These are phyloP conservation scores for Scolecobasidium constrictum DNA, from an alignment of 2,329 filamentous ascomycete species.

Conservation along the genomic window DNA sequence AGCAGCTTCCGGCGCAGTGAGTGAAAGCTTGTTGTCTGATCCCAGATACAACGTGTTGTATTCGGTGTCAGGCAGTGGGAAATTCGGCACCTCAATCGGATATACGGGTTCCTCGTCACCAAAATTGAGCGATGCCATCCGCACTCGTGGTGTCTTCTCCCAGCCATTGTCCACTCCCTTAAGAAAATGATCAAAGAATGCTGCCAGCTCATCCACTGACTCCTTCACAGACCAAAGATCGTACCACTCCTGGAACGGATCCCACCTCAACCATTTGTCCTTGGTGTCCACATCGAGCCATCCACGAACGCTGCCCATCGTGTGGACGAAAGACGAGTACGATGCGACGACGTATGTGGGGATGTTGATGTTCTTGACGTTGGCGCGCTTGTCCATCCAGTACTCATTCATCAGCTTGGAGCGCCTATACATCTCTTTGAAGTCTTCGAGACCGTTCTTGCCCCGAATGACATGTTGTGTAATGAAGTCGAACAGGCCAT, in stretches of 20 bases:
- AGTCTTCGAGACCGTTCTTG: background rate
- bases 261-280: slow-evolving; percentile 35
- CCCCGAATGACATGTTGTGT: background rate
- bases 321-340: slow-evolving; percentile 14
- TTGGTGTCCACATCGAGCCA: slow-evolving; percentile 26
- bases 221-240: slow-evolving; percentile 29
- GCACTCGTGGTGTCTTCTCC: background rate
- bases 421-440: slow-evolving; percentile 14
- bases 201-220: slow-evolving; percentile 25
- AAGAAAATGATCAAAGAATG: slow-evolving; percentile 1
- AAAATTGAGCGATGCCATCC: background rate
- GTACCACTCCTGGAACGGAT: slow-evolving; percentile 34
- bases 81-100: background rate
- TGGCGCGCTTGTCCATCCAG: slow-evolving; percentile 17
- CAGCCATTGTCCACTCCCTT: slow-evolving; percentile 3
- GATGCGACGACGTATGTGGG: slow-evolving; percentile 17
- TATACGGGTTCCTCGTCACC: background rate
- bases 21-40: background rate
- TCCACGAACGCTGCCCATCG: slow-evolving; percentile 19
- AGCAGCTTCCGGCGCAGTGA: background rate
- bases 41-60: background rate
- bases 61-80: background rate
- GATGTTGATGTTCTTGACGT: slow-evolving; percentile 16
- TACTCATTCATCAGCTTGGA: slow-evolving; percentile 14
- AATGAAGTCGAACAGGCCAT: background rate